phyloP scores from a whole-genome alignment of 345 rosid species.

The Brassica carinata region DNA sequence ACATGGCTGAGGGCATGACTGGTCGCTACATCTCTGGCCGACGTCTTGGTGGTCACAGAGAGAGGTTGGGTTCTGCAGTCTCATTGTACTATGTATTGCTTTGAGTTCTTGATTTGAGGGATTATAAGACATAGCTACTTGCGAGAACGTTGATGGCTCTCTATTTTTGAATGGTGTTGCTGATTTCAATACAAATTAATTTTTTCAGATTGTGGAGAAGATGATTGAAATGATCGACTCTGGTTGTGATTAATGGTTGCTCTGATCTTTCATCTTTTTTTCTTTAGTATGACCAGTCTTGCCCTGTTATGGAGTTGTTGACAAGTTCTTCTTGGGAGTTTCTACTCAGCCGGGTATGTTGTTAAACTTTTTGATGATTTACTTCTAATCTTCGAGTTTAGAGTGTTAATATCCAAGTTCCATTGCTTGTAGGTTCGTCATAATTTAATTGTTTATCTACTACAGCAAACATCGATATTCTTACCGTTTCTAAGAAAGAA shows the following conservation, averaged over 20 bases:
- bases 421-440: no score
- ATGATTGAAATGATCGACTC: slow-evolving; percentile 46
- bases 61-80: neutral
- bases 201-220: slow-evolving; percentile 58
- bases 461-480: no score
- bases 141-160: neutral
- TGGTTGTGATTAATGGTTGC: slow-evolving; percentile 21
- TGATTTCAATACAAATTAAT: neutral
- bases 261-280: neutral
- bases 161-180: neutral
- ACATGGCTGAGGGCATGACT: no score
- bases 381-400: no score
- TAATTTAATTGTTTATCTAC: no score
- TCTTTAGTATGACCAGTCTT: slow-evolving; percentile 49
- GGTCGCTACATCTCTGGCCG: neutral
- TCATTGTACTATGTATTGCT: neutral
- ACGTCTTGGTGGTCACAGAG: neutral
- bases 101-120: no score
- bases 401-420: no score
- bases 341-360: no score
- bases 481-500: no score
- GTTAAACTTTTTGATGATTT: no score
- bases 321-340: slow-evolving; percentile 40
- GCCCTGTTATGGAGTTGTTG: slow-evolving; percentile 57
- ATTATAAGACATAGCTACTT: no score